phyloP scores from a whole-genome alignment of 129 eudicot species.

The Deinandra increscens region DNA sequence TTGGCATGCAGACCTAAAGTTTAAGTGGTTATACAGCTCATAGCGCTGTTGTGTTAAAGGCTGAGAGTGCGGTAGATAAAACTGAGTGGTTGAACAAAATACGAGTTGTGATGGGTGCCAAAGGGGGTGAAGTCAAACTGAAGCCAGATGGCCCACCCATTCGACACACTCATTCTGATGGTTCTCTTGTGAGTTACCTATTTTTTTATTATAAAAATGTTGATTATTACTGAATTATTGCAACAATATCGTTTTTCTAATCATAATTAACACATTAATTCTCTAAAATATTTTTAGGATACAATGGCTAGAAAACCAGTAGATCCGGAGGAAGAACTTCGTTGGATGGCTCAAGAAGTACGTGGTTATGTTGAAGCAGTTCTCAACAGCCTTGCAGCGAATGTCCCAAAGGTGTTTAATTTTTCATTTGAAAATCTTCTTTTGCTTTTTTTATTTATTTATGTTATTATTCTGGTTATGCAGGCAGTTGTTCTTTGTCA shows the following conservation, averaged over 20 bases:
- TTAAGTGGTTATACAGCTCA: conserved; percentile 69
- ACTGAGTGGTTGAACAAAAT: conserved; percentile 86
- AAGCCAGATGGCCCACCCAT: conserved; percentile 74
- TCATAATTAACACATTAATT: not conserved
- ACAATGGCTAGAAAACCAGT: conserved; percentile 97
- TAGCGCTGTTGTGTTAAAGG: conserved; percentile 89
- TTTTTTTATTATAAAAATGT: not conserved
- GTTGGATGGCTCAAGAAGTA: conserved; percentile 99
- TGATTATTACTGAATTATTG: not conserved
- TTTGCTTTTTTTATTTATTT: not conserved
- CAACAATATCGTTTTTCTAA: not conserved
- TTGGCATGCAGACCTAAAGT: conserved; percentile 24
- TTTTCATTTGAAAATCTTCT: not conserved
- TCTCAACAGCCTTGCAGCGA: conserved; percentile 97
- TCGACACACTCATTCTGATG: conserved; percentile 91
- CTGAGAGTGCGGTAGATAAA: conserved; percentile 89
- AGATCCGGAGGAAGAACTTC: conserved; percentile 97
- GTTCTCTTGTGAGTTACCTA: conserved; percentile 75
- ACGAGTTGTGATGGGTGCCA: conserved; percentile 57
- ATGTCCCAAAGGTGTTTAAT: conserved; percentile 83
- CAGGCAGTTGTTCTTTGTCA: conserved; percentile 99
- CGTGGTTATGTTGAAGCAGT: conserved; percentile 99
- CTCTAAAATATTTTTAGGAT: conserved; percentile 44
- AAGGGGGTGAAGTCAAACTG: conserved; percentile 71
- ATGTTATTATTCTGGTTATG: conserved; percentile 22